Base-by-base conservation (phyloP, 768 basidiomycete genomes). In the Mycena polygramma region DNA sequence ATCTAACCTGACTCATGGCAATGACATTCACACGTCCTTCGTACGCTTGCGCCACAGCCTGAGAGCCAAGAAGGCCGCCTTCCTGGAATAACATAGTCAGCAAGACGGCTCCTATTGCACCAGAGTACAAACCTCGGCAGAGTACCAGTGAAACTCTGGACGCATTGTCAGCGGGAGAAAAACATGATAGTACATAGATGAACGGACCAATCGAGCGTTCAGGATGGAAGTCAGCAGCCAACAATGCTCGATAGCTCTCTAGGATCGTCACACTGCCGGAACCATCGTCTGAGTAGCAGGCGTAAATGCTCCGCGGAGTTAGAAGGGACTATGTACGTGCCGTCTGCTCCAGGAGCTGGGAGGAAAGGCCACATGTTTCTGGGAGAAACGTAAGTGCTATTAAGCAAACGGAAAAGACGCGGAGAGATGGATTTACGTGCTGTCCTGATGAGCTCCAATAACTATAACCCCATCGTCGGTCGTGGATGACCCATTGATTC, bases 51-150 rank as follows among this genome's bases (percentile, higher is more conserved):
- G 95, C 95, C 59, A 98, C 88, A 20, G 96, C 96, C 80, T 97
- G 96, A 45, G 94, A 95, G 48, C 96, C 96, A 62, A 95, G 88
- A 45, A 95, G 87, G 15, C 94, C 94, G 59, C 89, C 92, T 82
- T 95, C 94, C 93, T 93, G 73, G n/a, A 71, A 55, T 48, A 53
- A 68, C 48, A 41, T 54, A 68, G n/a, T 74, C 54, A 48, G 35
- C 30, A 54, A 55, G 57, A 67, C 54, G 70, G 68, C 53, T 71
- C 66, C 73, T 57, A 30, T 65, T 22, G 65, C 30, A 53, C 54
- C 17, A 58, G 39, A 75, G 69, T 57, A 69, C 78, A 57, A 79
- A 89, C 92, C 84, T 94, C 93, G 51, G 90, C 92, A 59, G 92
- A 91, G 77, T 94, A 95, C 94, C 92, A 94, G 73, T 94, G 92